Percentiles rank a stretch among this genome's conserved stretches.
These are phyloP conservation scores for Stephania yunnanensis DNA, from an alignment of 164 flowering plant genomes.

Conservation along the genomic window DNA sequence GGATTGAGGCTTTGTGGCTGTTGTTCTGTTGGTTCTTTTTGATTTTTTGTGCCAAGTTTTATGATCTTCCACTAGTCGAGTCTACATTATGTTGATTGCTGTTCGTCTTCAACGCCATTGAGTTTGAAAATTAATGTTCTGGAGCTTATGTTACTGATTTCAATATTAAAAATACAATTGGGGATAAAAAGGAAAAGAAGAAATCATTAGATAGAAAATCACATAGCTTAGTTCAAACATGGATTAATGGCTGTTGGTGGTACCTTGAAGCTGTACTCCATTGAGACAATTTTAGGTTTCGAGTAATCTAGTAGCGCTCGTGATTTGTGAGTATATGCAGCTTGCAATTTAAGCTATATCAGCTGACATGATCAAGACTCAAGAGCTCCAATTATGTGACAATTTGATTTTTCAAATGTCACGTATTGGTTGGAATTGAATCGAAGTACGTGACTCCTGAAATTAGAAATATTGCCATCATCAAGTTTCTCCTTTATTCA, in stretches of 20 bases:
- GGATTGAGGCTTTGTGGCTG: too few relatives aligned
- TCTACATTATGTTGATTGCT: too few relatives aligned
- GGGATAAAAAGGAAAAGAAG: neutral
- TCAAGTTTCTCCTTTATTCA: neutral
- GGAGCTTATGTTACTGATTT: neutral
- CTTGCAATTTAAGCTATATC: neutral
- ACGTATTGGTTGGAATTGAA: too few relatives aligned
- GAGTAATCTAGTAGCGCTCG: neutral
- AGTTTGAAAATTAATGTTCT: neutral
- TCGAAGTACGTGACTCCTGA: too few relatives aligned
- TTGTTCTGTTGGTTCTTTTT: neutral
- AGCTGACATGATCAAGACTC: neutral
- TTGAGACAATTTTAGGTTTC: neutral
- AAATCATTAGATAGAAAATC: neutral
- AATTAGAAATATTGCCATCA: too few relatives aligned
- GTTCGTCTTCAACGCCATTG: neutral
- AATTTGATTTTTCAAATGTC: too few relatives aligned
- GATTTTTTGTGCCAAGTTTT: neutral
- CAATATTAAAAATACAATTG: neutral
- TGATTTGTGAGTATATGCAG: neutral
- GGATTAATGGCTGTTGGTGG: neutral
- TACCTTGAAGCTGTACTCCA: neutral
- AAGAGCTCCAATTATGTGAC: neutral
- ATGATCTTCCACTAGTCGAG: too few relatives aligned
- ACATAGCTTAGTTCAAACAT: neutral